Conservation (phyloP, 345 rosid species). For the Aquilaria sinensis region DNA sequence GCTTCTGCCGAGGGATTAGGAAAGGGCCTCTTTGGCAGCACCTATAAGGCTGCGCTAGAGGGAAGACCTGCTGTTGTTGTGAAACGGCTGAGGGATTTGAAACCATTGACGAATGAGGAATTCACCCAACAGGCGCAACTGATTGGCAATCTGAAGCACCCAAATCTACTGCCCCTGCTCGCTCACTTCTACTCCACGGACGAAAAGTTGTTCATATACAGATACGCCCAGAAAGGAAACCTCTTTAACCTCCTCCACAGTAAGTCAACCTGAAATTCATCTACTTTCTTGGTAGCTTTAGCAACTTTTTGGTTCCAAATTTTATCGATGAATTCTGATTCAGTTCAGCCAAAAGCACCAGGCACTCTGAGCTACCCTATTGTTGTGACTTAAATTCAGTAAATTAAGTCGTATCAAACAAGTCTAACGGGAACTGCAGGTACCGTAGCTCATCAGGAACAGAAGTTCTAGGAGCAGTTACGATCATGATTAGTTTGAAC, state of each 20-base stretch:
- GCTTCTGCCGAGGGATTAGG: constrained; percentile 52
- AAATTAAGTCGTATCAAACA: too few relatives aligned
- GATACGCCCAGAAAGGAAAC: constrained; percentile 36
- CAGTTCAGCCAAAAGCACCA: too few relatives aligned
- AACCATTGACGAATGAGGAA: constrained; percentile 36
- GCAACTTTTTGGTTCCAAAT: background rate
- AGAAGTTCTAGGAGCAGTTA: too few relatives aligned
- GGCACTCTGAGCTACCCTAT: too few relatives aligned
- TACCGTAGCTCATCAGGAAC: too few relatives aligned
- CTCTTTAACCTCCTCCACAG: constrained; percentile 49
- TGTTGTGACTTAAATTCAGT: too few relatives aligned
- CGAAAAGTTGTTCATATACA: constrained; percentile 51
- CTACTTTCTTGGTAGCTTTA: background rate
- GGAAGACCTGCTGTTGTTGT: constrained; percentile 31
- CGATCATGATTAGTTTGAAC: too few relatives aligned
- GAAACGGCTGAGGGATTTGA: constrained; percentile 38
- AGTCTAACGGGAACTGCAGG: too few relatives aligned
- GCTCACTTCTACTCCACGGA: constrained; percentile 66
- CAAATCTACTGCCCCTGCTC: constrained; percentile 50
- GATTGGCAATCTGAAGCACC: constrained; percentile 32
- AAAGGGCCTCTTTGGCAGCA: constrained; percentile 39
- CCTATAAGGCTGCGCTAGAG: constrained; percentile 35
- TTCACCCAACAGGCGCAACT: constrained; percentile 26
- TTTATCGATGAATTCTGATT: background rate
- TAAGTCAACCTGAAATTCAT: constrained; percentile 6